Evolutionary conservation across 2,329 filamentous ascomycete species (phyloP), one percentile per base, ranked within the genome.

Genomic region (Peltaster fructicola): DNA sequence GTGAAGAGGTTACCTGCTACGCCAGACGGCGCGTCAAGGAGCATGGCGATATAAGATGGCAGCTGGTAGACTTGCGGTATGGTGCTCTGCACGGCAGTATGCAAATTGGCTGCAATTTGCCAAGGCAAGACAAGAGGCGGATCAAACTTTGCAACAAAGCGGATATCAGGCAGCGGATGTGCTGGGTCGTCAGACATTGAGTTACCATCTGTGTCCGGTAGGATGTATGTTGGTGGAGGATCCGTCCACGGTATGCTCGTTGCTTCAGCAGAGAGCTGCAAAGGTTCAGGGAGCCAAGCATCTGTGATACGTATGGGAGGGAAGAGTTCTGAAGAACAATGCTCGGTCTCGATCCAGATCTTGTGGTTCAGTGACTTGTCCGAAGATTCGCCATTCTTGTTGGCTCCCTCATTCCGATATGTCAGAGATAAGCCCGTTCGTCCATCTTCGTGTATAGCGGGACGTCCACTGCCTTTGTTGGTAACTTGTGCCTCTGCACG

Each of bases 141-240:
- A 28, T 79, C 68, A 25, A 88, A 72, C 7, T 65, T 68, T 3
- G 75, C 77, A 20, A 73, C 65, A 47, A 88, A 88, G 35, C 73
- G 68, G 30, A 79, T 69, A 25, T 79, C 68, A 4, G 75, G 74
- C 4, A 76, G 57, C 32, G 68, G 68, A 18, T 43, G 36, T 8
- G 33, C 24, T 2, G 59, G 54, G 16, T 70, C 53, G 24, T 66
- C 48, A 20, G 64, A 58, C 50, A 72, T 66, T 7, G 60, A 54
- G 29, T 67, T 50, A 20, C 54, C 39, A 54, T 61, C 32, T 9
- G 34, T 23, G 12, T 27, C 24, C 7, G 34, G 24, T 8, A 31
- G 24, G 8, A 76, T 43, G 14, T 74, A 59, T 1, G 69, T 72
- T 24, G 68, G 65, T 3, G 68, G 63, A 1, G 78, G 78, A 30